These are phyloP conservation scores for Tulasnella calospora DNA, from an alignment of 768 basidiomycete genomes.

Conservation along the genomic window DNA sequence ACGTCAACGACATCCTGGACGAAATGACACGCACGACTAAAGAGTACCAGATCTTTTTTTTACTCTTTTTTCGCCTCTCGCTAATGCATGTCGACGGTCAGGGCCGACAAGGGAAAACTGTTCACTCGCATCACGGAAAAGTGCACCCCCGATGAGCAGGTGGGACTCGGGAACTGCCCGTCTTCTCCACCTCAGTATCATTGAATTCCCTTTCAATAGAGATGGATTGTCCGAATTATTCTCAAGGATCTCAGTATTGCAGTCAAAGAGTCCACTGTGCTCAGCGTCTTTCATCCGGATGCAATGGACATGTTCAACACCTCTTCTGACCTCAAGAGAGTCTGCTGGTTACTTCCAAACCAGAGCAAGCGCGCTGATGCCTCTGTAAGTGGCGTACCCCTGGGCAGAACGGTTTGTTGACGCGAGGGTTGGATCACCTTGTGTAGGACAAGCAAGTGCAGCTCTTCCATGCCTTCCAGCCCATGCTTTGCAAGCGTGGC, in stretches of 20 bases:
- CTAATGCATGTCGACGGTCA: conserved; percentile 36
- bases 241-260: conserved; percentile 92
- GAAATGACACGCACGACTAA: conserved; percentile 70
- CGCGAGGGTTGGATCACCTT: background rate
- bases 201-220: conserved; percentile 30
- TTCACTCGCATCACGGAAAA: conserved; percentile 58
- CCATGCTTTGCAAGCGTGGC: conserved; percentile 90
- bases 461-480: conserved; percentile 81
- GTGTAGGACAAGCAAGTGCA: conserved; percentile 78
- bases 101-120: conserved; percentile 69
- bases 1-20: conserved; percentile 76
- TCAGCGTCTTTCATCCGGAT: conserved; percentile 88
- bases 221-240: conserved; percentile 94
- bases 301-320: conserved; percentile 93
- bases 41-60: conserved; percentile 47
- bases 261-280: conserved; percentile 89
- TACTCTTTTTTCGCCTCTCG: conserved; percentile 23
- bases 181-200: background rate
- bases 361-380: conserved; percentile 48
- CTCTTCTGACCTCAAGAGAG: conserved; percentile 91
- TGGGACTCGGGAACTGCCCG: background rate
- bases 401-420: background rate
- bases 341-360: conserved; percentile 84
- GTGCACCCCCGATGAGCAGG: conserved; percentile 78
- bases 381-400: conserved; percentile 34